Conservation (phyloP, 2,329 filamentous ascomycete genomes). For the Xylaria sp. region DNA sequence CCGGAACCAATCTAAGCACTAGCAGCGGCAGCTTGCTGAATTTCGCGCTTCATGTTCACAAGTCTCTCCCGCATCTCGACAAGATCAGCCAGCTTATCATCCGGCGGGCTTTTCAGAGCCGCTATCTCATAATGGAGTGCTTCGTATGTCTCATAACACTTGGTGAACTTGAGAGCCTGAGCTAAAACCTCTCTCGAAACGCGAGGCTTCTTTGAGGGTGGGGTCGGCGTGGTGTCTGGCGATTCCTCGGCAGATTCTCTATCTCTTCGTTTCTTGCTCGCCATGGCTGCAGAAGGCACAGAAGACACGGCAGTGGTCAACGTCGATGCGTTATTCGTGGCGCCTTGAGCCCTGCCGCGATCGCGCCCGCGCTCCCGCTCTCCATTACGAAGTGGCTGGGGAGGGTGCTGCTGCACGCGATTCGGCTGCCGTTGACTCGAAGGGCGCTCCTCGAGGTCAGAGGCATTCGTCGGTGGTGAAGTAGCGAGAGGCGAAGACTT, state of each 20-base stretch:
- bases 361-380: constrained; percentile 33
- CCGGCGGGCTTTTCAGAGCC: constrained; percentile 55
- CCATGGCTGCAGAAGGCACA: neutral
- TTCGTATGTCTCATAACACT: constrained; percentile 62
- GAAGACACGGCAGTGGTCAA: constrained; percentile 26
- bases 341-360: constrained; percentile 30
- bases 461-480: constrained; percentile 69
- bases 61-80: constrained; percentile 61
- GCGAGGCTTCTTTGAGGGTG: constrained; percentile 46
- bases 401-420: constrained; percentile 23
- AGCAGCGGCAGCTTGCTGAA: constrained; percentile 54
- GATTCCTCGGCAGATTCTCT: constrained; percentile 37
- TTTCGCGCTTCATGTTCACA: constrained; percentile 63
- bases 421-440: constrained; percentile 31
- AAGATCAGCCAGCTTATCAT: constrained; percentile 57
- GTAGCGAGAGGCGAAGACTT: constrained; percentile 71
- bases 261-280: constrained; percentile 53
- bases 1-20: constrained; percentile 21
- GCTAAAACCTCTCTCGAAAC: constrained; percentile 56
- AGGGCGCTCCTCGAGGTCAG: constrained; percentile 58
- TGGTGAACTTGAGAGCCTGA: constrained; percentile 62
- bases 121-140: constrained; percentile 61
- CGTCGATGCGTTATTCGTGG: constrained; percentile 34
- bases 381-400: constrained; percentile 31
- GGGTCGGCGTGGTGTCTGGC: constrained; percentile 36